Percentiles rank a stretch among this genome's conserved stretches.
Evolutionary conservation across 1,284 basidiomycete species (phyloP).

Genomic region (Trametes hirsuta): DNA sequence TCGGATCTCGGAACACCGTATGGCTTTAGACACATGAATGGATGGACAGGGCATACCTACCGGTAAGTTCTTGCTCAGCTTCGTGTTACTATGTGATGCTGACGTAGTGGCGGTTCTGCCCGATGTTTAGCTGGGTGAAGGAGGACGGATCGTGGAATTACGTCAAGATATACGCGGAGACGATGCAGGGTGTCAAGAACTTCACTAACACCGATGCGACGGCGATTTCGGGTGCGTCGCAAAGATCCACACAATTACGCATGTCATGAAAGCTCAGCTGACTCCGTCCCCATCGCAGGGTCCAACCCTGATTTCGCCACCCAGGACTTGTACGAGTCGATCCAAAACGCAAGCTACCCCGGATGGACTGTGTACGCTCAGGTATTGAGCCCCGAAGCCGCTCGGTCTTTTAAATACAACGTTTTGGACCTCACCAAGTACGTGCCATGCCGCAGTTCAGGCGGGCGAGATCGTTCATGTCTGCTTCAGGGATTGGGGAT

Average conservation of each 20-base stretch:
- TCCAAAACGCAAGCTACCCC: conserved; percentile 77
- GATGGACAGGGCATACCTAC: conserved; percentile 89
- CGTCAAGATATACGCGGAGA: conserved; percentile 68
- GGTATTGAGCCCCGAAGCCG: conserved; percentile 86
- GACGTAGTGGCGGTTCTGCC: neutral
- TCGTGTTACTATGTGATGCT: neutral
- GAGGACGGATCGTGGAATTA: conserved; percentile 84
- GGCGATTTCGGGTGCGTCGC: conserved; percentile 61
- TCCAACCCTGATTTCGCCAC: conserved; percentile 83
- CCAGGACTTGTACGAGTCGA: conserved; percentile 77
- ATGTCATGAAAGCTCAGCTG: neutral
- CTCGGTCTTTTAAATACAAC: conserved; percentile 79
- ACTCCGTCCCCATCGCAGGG: conserved; percentile 59
- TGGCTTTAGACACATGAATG: conserved; percentile 81
- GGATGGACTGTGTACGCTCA: conserved; percentile 83
- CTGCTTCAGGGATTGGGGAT: conserved; percentile 32
- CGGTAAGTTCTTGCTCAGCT: conserved; percentile 22
- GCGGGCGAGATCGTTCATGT: neutral
- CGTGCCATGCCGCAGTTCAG: neutral
- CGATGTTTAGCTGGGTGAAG: conserved; percentile 71
- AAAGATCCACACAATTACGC: neutral
- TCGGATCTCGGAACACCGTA: conserved; percentile 90
- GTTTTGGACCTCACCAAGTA: conserved; percentile 87
- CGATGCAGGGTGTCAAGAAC: conserved; percentile 29
- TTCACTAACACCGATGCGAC: conserved; percentile 58